phyloP scores from a whole-genome alignment of 2,329 filamentous ascomycete genomes.

The Apiospora arundinis region DNA sequence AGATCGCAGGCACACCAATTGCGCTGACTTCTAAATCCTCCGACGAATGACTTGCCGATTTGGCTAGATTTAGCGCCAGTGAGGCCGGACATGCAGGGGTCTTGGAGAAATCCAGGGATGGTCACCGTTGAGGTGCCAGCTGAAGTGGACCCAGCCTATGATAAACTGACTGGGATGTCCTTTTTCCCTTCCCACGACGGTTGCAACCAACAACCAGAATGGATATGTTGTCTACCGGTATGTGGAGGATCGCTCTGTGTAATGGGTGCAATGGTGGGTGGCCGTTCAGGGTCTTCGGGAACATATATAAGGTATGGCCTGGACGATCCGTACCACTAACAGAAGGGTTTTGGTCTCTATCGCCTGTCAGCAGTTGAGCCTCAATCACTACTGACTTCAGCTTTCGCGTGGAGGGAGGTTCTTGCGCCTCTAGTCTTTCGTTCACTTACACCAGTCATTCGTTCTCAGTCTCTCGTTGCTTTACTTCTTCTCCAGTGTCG shows the following conservation, averaged over 20 bases:
- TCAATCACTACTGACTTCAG: slow-evolving; percentile 15
- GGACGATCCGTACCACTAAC: not conserved
- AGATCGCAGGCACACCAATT: not conserved
- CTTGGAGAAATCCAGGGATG: not conserved
- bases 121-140: slow-evolving; percentile 21
- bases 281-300: not conserved
- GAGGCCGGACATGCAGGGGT: not conserved
- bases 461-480: slow-evolving; percentile 19
- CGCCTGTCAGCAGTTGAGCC: slow-evolving; percentile 19
- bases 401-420: slow-evolving; percentile 17
- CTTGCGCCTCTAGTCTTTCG: slow-evolving; percentile 18
- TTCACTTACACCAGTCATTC: slow-evolving; percentile 20
- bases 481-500: slow-evolving; percentile 1
- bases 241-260: not conserved
- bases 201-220: not conserved
- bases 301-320: slow-evolving; percentile 11
- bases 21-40: not conserved
- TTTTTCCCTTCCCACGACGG: not conserved
- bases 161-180: not conserved
- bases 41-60: not conserved
- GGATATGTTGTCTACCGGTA: not conserved
- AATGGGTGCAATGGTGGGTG: not conserved
- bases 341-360: slow-evolving; percentile 8
- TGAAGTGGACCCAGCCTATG: slow-evolving; percentile 8
- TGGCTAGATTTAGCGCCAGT: not conserved